Evolutionary conservation across 1,139 yeast species (phyloP).

Genomic region (Pichia sp.): DNA sequence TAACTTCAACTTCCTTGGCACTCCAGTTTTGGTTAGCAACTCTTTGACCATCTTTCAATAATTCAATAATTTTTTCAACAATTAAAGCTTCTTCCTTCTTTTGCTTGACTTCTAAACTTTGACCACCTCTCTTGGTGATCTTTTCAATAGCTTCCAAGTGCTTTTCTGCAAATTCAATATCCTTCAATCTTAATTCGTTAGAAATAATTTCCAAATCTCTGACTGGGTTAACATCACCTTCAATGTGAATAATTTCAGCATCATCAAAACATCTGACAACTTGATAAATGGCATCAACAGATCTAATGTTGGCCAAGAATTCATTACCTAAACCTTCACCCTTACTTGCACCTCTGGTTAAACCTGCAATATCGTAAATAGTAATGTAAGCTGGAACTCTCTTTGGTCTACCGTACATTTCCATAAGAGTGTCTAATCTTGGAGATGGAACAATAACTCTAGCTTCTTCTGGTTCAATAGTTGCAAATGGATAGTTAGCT

Average conservation of each 20-base stretch:
- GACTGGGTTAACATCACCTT: conserved; percentile 94
- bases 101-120: conserved; percentile 89
- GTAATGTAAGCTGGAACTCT: conserved; percentile 93
- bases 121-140: conserved; percentile 90
- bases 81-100: conserved; percentile 86
- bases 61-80: conserved; percentile 65
- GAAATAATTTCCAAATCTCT: conserved; percentile 91
- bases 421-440: conserved; percentile 56
- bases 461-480: conserved; percentile 99
- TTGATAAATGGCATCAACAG: conserved; percentile 97
- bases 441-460: conserved; percentile 93
- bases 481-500: conserved; percentile 97
- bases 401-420: conserved; percentile 39
- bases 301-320: conserved; percentile 93
- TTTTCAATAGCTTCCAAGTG: conserved; percentile 84
- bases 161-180: conserved; percentile 88
- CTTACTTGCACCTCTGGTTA: conserved; percentile 93
- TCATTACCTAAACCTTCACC: conserved; percentile 99
- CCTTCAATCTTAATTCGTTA: conserved; percentile 91
- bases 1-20: conserved; percentile 79
- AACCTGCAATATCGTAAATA: conserved; percentile 95
- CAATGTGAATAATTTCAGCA: conserved; percentile 95
- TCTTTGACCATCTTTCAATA: conserved; percentile 80
- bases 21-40: conserved; percentile 90
- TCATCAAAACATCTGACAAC: conserved; percentile 98